Conservation (phyloP, 2,329 filamentous ascomycete genomes). For the Leptographium wingfieldii region DNA sequence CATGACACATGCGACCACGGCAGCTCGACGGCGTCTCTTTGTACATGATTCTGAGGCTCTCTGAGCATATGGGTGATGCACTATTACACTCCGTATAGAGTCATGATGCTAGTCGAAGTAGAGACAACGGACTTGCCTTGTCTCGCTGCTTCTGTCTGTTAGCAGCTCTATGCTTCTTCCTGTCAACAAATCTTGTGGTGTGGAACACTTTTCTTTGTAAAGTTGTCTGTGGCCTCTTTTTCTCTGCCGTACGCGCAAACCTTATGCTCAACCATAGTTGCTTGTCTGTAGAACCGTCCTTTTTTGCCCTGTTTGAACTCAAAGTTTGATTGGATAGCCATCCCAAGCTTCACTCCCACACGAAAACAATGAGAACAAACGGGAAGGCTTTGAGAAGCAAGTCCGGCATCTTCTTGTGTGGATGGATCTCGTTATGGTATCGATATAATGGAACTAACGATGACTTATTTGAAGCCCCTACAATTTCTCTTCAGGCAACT, state of each 20-base stretch:
- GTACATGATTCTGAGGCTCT: neutral
- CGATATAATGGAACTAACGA: neutral
- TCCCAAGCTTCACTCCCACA: neutral
- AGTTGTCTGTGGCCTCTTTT: neutral
- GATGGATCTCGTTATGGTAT: neutral
- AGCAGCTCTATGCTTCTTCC: too few species aligned
- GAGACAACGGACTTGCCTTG: too few species aligned
- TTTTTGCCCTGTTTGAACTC: neutral
- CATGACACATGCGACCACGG: neutral
- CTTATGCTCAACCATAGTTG: neutral
- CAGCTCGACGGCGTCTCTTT: neutral
- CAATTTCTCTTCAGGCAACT: too few species aligned
- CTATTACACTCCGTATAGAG: too few species aligned
- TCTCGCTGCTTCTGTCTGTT: too few species aligned
- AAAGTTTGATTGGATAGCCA: neutral
- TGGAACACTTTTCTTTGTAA: neutral
- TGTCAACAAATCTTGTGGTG: neutral
- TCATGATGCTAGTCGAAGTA: too few species aligned
- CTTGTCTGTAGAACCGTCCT: neutral
- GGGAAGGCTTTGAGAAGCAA: neutral
- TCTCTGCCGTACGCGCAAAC: neutral
- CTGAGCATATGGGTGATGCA: too few species aligned
- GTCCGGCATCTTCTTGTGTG: neutral
- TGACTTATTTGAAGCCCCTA: too few species aligned
- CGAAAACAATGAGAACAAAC: neutral